Conservation (phyloP, 208 protist species). For the Trypanosoma mega region DNA sequence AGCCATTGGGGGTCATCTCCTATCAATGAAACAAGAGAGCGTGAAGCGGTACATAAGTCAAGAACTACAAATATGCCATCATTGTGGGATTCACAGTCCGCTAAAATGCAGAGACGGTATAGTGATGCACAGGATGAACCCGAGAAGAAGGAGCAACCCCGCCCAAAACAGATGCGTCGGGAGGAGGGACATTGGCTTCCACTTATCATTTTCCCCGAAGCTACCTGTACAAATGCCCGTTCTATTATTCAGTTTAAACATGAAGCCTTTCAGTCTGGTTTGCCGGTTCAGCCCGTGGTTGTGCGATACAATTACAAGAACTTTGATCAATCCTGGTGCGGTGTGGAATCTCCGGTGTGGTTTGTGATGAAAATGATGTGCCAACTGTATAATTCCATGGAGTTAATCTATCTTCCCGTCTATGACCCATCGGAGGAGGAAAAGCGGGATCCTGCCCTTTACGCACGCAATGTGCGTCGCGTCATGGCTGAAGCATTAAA, state of each 20-base stretch:
- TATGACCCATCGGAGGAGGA: slow-evolving; percentile 29
- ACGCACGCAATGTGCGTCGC: slow-evolving; percentile 28
- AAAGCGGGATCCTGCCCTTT: slow-evolving; percentile 26
- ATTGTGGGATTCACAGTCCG: too few relatives aligned
- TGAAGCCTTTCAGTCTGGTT: slow-evolving; percentile 37
- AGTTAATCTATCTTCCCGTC: slow-evolving; percentile 37
- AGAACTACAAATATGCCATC: too few relatives aligned
- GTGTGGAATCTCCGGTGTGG: neutral
- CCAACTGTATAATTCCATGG: slow-evolving; percentile 29
- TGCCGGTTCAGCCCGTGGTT: slow-evolving; percentile 55
- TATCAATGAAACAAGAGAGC: too few relatives aligned
- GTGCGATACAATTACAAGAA: slow-evolving; percentile 32
- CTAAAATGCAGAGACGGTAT: too few relatives aligned
- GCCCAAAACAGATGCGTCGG: neutral
- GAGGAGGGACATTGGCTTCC: slow-evolving; percentile 3
- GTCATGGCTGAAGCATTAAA: slow-evolving; percentile 21
- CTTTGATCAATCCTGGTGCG: slow-evolving; percentile 34
- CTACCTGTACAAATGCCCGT: slow-evolving; percentile 46
- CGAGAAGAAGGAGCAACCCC: neutral
- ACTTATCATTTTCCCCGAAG: slow-evolving; percentile 56
- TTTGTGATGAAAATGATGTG: slow-evolving; percentile 26
- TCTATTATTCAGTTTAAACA: slow-evolving; percentile 44
- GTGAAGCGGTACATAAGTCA: too few relatives aligned
- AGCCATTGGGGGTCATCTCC: too few relatives aligned
- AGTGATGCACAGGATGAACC: too few relatives aligned